Evolutionary conservation across 2,329 filamentous ascomycete genomes (phyloP).

Genomic region (Cladosporium sp.): DNA sequence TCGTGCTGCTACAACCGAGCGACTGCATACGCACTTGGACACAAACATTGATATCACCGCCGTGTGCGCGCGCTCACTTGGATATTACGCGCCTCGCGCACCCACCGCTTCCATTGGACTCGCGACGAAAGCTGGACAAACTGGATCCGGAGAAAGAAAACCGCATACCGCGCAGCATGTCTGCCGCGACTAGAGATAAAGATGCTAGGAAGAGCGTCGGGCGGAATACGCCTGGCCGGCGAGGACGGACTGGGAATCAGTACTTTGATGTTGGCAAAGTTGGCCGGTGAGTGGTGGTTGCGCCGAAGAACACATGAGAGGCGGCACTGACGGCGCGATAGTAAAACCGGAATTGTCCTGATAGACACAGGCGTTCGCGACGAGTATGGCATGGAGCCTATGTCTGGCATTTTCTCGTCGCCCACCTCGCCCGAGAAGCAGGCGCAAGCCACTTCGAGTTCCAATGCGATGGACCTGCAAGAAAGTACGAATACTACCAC

Average conservation of each 20-base stretch:
- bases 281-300: conserved; percentile 23
- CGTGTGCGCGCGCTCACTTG: conserved; percentile 2
- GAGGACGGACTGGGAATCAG: conserved; percentile 28
- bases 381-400: conserved; percentile 85
- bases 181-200: conserved; percentile 15
- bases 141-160: conserved; percentile 30
- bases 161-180: conserved; percentile 25
- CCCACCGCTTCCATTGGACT: conserved; percentile 10
- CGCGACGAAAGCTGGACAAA: conserved; percentile 1
- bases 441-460: conserved; percentile 16
- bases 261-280: conserved; percentile 35
- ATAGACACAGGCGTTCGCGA: conserved; percentile 77
- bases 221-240: conserved; percentile 25
- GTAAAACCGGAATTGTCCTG: conserved; percentile 84
- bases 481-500: conserved; percentile 34
- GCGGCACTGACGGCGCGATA: conserved; percentile 37
- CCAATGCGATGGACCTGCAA: conserved; percentile 52
- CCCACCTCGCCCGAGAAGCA: conserved; percentile 56
- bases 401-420: conserved; percentile 85
- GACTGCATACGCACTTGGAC: neutral
- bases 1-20: neutral
- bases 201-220: conserved; percentile 14
- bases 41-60: conserved; percentile 10
- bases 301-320: neutral
- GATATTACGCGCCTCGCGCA: neutral